Evolutionary conservation across 2,329 filamentous ascomycete species (phyloP).

Genomic region (Clarireedia sp.): DNA sequence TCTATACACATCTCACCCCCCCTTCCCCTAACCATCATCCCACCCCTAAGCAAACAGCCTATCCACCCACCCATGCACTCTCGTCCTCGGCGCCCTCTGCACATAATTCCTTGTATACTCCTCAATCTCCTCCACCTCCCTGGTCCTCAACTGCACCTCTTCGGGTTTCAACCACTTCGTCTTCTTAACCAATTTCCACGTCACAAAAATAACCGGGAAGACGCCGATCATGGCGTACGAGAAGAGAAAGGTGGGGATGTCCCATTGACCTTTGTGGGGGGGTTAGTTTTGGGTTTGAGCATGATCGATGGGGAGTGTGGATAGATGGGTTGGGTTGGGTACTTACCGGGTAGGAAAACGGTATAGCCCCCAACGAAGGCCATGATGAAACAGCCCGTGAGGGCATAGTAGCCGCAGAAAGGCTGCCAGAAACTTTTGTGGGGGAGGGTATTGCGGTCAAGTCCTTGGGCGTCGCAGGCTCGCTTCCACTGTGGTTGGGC

Average conservation of each 20-base stretch:
- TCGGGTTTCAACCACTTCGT: constrained; percentile 44
- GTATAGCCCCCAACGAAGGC: constrained; percentile 53
- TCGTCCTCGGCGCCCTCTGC: constrained; percentile 20
- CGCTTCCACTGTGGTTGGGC: constrained; percentile 41
- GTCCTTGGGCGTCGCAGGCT: constrained; percentile 38
- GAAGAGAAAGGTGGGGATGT: constrained; percentile 53
- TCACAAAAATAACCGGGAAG: constrained; percentile 50
- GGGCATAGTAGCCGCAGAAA: constrained; percentile 45
- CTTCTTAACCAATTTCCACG: constrained; percentile 52
- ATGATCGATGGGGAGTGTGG: background rate
- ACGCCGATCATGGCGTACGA: constrained; percentile 51
- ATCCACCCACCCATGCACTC: constrained; percentile 20
- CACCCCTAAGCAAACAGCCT: constrained; percentile 16
- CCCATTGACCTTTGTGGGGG: constrained; percentile 37
- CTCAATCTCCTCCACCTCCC: constrained; percentile 52
- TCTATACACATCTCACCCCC: too few relatives aligned
- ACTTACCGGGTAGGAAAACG: constrained; percentile 45
- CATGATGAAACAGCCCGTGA: constrained; percentile 48
- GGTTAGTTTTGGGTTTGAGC: background rate
- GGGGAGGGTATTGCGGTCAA: constrained; percentile 37
- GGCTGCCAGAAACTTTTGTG: constrained; percentile 48
- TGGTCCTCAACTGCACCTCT: constrained; percentile 45
- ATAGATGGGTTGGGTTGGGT: too few relatives aligned
- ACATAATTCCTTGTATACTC: constrained; percentile 50
- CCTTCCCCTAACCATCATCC: background rate